Base-by-base conservation (phyloP, 352 stramenopile genomes). In the Phytophthora fragariae region DNA sequence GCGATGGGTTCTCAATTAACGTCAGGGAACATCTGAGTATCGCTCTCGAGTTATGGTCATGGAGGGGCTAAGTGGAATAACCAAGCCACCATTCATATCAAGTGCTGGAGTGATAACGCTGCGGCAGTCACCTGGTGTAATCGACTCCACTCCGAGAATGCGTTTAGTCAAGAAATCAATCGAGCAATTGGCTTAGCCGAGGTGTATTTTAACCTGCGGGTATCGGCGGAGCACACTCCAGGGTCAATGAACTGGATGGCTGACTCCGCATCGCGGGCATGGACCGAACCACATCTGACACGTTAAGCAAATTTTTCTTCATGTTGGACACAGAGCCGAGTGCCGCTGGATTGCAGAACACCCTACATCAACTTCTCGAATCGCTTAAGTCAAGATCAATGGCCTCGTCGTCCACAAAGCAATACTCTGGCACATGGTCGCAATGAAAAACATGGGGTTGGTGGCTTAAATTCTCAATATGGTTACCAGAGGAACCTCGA, bases 81-180 rank as follows among this genome's bases (percentile, higher is more conserved):
- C 6, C 31, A 41, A 19, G 21, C 65, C 1, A 19, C 57, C 6
- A 24, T 64, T 1, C 50, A 79, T 15, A 19, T 81, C 3, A 60
- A 64, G 5, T 73, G 69, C 15, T 81, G 72, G 68, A 78, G 41
- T 31, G 75, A 85, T 37, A 85, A 85, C 46, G 31, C 17, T 0
- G 53, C 55, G 0, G 73, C 73, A 0, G 75, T 77, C 0, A 33
- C 57, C 0, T 74, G 56, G 59, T 70, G 57, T 8, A 86, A 78
- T 21, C 60, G 53, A 6, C 21, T 80, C 0, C 33, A 68, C 5
- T 64, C 61, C 1, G 39, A 46, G 0, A 75, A 81, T 35, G 0
- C 3, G 0, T 53, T 59, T 1, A 74, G 62, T 37, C 79, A 84
- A 72, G 76, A 83, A 66, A 68, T 86, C 12, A 86, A 86, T 19